phyloP scores from a whole-genome alignment of 2,329 filamentous ascomycete species.

The Fusarium foetens region DNA sequence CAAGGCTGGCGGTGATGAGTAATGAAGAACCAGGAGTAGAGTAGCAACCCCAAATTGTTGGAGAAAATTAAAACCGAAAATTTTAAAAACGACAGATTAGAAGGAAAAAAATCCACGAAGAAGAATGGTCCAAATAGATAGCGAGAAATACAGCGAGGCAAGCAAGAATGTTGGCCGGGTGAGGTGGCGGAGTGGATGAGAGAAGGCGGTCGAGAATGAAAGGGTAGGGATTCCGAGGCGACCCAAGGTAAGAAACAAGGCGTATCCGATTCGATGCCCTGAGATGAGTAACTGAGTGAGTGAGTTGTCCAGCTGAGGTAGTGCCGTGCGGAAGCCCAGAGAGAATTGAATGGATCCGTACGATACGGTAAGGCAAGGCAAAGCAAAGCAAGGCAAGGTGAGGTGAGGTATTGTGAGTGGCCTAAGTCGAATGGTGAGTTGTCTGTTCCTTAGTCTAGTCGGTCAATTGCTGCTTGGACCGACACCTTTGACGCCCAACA shows the following conservation, averaged over 20 bases:
- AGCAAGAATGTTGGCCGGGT: constrained; percentile 26
- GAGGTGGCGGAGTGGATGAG: constrained; percentile 38
- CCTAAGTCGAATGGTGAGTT: constrained; percentile 30
- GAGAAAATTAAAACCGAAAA: constrained; percentile 3
- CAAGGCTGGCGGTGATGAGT: constrained; percentile 35
- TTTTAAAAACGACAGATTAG: constrained; percentile 22
- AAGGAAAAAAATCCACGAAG: constrained; percentile 14
- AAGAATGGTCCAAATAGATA: constrained; percentile 15
- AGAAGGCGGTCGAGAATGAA: constrained; percentile 40
- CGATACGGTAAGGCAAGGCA: background rate
- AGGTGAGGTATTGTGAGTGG: constrained; percentile 17
- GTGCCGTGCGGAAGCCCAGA: constrained; percentile 19
- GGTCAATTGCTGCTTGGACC: constrained; percentile 29
- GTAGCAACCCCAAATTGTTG: constrained; percentile 3
- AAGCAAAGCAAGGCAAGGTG: background rate
- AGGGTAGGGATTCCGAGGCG: constrained; percentile 31
- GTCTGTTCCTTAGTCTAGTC: constrained; percentile 33
- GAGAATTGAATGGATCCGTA: constrained; percentile 10
- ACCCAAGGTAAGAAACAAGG: constrained; percentile 31
- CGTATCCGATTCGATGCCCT: constrained; percentile 32
- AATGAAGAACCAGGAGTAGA: constrained; percentile 30
- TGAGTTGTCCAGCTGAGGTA: constrained; percentile 18
- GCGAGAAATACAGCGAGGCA: constrained; percentile 19
- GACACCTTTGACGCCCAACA: constrained; percentile 33
- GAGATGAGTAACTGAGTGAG: constrained; percentile 22